Evolutionary conservation across 352 stramenopile genomes (phyloP).

Genomic region (Lagenidium sp.): DNA sequence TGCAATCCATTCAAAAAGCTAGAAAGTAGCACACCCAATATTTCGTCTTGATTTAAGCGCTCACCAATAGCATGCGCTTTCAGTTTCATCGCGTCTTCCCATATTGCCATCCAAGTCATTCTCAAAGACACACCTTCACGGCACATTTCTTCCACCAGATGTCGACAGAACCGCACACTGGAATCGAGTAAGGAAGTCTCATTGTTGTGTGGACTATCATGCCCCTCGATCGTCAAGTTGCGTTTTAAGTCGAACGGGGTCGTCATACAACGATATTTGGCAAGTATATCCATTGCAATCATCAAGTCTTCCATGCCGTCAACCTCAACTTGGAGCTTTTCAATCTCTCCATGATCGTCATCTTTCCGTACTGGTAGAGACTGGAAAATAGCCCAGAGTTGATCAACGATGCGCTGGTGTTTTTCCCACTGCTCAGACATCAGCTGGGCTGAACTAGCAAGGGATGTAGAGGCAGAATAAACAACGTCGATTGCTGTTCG

Average conservation of each 20-base stretch:
- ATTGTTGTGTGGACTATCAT: no score
- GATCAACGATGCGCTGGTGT: slow-evolving; percentile 33
- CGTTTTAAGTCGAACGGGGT: slow-evolving; percentile 18
- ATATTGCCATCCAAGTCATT: slow-evolving; percentile 39
- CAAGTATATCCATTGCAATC: slow-evolving; percentile 56
- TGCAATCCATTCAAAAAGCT: neutral
- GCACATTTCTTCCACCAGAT: slow-evolving; percentile 45
- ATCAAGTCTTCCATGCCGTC: slow-evolving; percentile 70
- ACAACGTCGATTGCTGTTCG: slow-evolving; percentile 49
- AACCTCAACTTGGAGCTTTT: slow-evolving; percentile 53
- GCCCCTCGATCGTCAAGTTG: slow-evolving; percentile 1
- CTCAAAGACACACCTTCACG: slow-evolving; percentile 18
- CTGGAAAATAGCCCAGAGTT: slow-evolving; percentile 66
- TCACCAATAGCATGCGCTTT: slow-evolving; percentile 69
- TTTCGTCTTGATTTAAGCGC: slow-evolving; percentile 36
- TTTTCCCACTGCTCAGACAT: neutral
- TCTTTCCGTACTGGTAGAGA: slow-evolving; percentile 58
- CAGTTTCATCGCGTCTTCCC: slow-evolving; percentile 52
- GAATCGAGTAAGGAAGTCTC: no score
- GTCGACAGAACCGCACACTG: slow-evolving; percentile 15
- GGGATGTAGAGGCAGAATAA: slow-evolving; percentile 15
- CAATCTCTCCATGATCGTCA: slow-evolving; percentile 36
- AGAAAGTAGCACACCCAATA: slow-evolving; percentile 29
- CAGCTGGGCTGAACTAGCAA: neutral
- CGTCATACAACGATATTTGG: slow-evolving; percentile 52